Percentiles rank a stretch among this genome's conserved stretches.
Evolutionary conservation across 345 rosid genomes (phyloP).

Genomic region (Murraya koenigii): DNA sequence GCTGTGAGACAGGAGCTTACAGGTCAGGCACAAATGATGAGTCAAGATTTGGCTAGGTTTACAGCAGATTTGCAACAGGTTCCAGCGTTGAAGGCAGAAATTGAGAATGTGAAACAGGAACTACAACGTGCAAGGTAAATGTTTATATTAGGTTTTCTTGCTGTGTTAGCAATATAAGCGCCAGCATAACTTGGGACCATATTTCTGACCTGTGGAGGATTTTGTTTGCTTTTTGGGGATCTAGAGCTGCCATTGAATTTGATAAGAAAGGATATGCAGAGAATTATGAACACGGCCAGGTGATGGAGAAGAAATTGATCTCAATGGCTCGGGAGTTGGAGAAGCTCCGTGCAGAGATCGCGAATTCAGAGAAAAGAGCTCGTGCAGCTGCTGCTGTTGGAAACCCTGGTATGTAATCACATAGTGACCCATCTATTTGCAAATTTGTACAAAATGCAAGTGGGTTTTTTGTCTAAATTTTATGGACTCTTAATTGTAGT

Average conservation of each 20-base stretch:
- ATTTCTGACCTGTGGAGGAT: not conserved
- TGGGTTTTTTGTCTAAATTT: not conserved
- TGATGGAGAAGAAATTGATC: constrained; percentile 88
- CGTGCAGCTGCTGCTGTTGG: constrained; percentile 49
- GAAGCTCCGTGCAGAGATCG: constrained; percentile 93
- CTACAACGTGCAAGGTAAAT: constrained; percentile 81
- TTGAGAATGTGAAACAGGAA: constrained; percentile 83
- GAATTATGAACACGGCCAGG: constrained; percentile 87
- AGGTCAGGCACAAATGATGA: constrained; percentile 64
- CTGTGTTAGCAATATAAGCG: not conserved
- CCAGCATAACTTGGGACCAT: not conserved
- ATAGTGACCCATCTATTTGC: not conserved
- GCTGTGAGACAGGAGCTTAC: constrained; percentile 67
- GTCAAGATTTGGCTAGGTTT: constrained; percentile 67
- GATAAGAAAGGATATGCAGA: constrained; percentile 99
- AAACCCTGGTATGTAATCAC: constrained; percentile 41
- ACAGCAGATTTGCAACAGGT: constrained; percentile 69
- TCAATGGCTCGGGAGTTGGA: constrained; percentile 94
- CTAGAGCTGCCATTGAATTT: constrained; percentile 80
- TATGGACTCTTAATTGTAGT: not conserved
- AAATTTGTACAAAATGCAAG: not conserved
- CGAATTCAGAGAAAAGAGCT: constrained; percentile 79
- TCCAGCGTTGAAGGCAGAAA: constrained; percentile 69
- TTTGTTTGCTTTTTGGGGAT: constrained; percentile 10
- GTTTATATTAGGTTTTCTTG: not conserved